These are phyloP conservation scores for Nannochloropsis salina DNA, from an alignment of 108 stramenopile species.

Conservation along the genomic window DNA sequence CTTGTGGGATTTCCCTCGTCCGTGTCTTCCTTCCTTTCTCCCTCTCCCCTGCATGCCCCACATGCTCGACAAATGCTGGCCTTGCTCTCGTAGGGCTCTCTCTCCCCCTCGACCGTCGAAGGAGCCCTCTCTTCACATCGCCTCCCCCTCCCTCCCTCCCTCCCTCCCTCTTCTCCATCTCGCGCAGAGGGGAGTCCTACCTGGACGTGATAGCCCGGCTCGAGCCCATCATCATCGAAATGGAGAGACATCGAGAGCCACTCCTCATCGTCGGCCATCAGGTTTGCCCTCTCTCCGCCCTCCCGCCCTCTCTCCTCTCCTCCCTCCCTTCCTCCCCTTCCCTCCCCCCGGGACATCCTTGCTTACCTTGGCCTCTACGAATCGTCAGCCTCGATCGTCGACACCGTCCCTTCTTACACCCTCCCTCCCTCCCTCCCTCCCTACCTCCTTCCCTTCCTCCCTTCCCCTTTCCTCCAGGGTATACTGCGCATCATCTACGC, in stretches of 20 bases:
- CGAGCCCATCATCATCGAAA: constrained; percentile 95
- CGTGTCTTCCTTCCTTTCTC: background rate
- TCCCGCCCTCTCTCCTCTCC: background rate
- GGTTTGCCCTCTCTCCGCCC: background rate
- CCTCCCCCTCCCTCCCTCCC: constrained; percentile 26
- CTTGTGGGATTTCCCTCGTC: background rate
- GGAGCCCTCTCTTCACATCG: background rate
- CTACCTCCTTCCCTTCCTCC: background rate
- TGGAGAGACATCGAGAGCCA: constrained; percentile 97
- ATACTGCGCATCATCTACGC: constrained; percentile 92
- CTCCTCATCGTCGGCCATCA: constrained; percentile 77
- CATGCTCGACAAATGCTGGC: too few relatives aligned
- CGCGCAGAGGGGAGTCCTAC: constrained; percentile 91
- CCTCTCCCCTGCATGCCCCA: too few relatives aligned
- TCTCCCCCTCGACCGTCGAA: background rate
- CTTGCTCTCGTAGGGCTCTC: too few relatives aligned
- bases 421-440: constrained; percentile 2
- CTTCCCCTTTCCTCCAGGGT: constrained; percentile 59
- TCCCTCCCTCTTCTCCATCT: constrained; percentile 26
- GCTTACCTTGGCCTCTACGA: background rate
- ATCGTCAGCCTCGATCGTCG: background rate
- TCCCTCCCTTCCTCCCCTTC: background rate
- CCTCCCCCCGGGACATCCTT: background rate
- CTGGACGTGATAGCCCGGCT: constrained; percentile 95
- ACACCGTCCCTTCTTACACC: background rate